Base-by-base conservation (phyloP, 768 basidiomycete genomes). In the Lactarius psammicola region DNA sequence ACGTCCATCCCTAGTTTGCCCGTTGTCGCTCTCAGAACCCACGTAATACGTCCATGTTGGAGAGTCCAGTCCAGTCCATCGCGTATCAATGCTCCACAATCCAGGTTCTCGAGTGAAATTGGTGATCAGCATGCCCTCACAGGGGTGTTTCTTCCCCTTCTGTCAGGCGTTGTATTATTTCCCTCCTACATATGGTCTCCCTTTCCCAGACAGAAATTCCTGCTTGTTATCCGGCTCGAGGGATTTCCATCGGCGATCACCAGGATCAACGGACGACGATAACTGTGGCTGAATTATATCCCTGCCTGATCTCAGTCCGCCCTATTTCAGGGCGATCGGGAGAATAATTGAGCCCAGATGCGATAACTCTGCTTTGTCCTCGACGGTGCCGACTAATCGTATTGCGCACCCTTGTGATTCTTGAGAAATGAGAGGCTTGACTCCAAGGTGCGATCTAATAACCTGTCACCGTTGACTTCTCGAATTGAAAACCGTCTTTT, bases 291-390 rank as follows among this genome's bases (percentile, higher is more conserved):
- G 20, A 18, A n/a, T 15, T 26, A 26, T 15, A 26, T 26, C 49
- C 23, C 49, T 13, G 49, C 13, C 26, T 17, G 23, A 51, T 51
- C 49, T 51, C 49, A 51, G 13, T 10, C 49, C n/a, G n/a, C 49
- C 49, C 49, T 51, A 51, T 51, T 26, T 51, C 49, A 51, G 49
- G 23, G 23, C 49, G 49, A 51, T 51, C 49, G 49, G 49, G 49
- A 51, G 49, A 26, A 26, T 26, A 15, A 26, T 49, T 5, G 4
- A 26, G 23, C 4, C 49, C 23, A 23, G 10, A 8, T 4, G 44
- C n/a, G 44, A 46, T 23, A 46, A 26, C n/a, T 11, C 13, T 23
- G 46, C 11, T 26, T 26, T 13, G 23, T 26, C 23, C 11, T 23
- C 9, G 23, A 11, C 23, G 23, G 46, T 46, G n/a, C 46, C 23